Evolutionary conservation across 2,329 filamentous ascomycete species (phyloP).

Genomic region (Cercospora janseana): DNA sequence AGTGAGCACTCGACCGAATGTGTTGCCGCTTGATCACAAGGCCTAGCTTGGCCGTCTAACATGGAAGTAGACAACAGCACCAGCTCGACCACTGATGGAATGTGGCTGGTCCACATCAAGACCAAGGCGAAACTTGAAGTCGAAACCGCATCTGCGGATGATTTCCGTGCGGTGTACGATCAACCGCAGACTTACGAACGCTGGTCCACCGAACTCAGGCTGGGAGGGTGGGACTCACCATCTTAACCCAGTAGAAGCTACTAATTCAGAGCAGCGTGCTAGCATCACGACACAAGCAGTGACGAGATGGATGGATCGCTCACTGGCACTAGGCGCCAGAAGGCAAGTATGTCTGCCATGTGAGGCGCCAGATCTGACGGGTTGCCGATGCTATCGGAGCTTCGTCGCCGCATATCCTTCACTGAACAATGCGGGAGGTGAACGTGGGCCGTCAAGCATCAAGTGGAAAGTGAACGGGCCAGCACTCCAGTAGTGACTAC

Average conservation of each 20-base stretch:
- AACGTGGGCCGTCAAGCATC: too few relatives aligned
- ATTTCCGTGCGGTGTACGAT: background rate
- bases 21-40: background rate
- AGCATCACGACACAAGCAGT: background rate
- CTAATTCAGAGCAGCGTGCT: background rate
- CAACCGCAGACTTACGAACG: constrained; percentile 11
- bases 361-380: too few relatives aligned
- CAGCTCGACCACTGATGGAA: background rate
- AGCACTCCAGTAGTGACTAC: too few relatives aligned
- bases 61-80: constrained; percentile 1
- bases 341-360: background rate
- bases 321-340: background rate
- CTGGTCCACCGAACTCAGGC: constrained; percentile 14
- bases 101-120: constrained; percentile 1
- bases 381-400: too few relatives aligned
- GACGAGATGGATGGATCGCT: background rate
- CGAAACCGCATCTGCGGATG: background rate
- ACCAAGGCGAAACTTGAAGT: constrained; percentile 4
- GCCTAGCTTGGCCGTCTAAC: constrained; percentile 5
- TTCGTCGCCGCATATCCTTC: too few relatives aligned
- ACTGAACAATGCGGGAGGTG: too few relatives aligned
- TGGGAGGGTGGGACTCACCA: constrained; percentile 16
- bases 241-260: background rate
- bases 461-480: too few relatives aligned
- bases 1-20: constrained; percentile 12